Percentiles rank a stretch among this genome's conserved stretches.
Conservation (phyloP, 345 rosid genomes). For the Heritiera fomes region DNA sequence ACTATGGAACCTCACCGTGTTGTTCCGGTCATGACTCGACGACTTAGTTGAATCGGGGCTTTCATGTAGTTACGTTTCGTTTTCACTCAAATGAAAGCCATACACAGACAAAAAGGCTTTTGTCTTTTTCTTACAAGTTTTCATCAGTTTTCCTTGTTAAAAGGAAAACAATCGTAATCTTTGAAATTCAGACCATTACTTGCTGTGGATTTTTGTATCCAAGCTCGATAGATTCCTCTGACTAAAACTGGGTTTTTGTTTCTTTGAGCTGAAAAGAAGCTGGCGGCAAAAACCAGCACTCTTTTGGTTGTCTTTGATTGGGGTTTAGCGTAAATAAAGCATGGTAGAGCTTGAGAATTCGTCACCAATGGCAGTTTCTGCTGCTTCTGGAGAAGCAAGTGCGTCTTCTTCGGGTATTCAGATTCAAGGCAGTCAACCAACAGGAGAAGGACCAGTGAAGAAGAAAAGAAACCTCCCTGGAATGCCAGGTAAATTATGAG, state of each 20-base stretch:
- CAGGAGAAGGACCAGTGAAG: slow-evolving; percentile 34
- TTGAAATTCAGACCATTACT: not conserved
- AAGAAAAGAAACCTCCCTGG: slow-evolving; percentile 83
- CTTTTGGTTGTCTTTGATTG: slow-evolving; percentile 1
- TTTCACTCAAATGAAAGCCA: slow-evolving; percentile 15
- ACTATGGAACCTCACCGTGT: slow-evolving; percentile 29
- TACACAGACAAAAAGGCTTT: not conserved
- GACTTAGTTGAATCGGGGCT: slow-evolving; percentile 28
- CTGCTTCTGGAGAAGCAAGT: slow-evolving; percentile 45
- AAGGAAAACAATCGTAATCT: slow-evolving; percentile 14
- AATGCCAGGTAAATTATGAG: slow-evolving; percentile 59
- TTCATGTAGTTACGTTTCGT: not conserved
- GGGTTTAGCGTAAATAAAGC: slow-evolving; percentile 14
- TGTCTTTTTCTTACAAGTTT: slow-evolving; percentile 5
- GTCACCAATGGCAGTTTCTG: slow-evolving; percentile 42
- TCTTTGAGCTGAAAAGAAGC: slow-evolving; percentile 1
- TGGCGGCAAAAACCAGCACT: not conserved
- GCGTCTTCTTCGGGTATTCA: slow-evolving; percentile 32
- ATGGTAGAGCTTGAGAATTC: slow-evolving; percentile 47
- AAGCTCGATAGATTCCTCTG: too few relatives aligned
- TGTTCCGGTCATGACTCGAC: slow-evolving; percentile 26
- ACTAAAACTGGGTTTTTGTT: slow-evolving; percentile 12
- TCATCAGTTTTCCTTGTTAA: slow-evolving; percentile 5
- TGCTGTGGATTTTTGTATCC: slow-evolving; percentile 19
- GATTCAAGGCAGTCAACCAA: slow-evolving; percentile 28